Evolutionary conservation across 768 basidiomycete species (phyloP), one percentile per base, ranked within the genome.

Genomic region (Leccinum boreale): DNA sequence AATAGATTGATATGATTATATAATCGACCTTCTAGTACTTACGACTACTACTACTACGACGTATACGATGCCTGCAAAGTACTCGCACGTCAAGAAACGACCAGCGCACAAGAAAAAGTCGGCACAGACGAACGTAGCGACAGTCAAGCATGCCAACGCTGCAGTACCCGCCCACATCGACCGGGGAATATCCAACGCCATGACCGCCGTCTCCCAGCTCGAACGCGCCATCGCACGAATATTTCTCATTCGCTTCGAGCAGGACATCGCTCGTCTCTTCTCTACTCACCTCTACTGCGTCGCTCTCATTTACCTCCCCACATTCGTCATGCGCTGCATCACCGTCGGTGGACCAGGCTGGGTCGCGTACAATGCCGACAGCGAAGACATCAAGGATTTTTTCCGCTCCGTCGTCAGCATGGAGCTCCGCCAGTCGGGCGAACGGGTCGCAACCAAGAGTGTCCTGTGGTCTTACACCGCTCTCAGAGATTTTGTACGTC

Each of bases 391-490:
- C 67, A 89, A 87, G 59, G 87, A 90, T 64, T 89, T 87, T 68
- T 84, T 89, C 70, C 78, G 88, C 17, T 78, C 83, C 1, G 81
- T 80, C 49, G 82, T 90, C 59, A 80, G 79, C 58, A 89, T 90
- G 87, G 88, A 90, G 67, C 79, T 90, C 71, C 79, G 89, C 28
- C 86, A 90, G 70, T 85, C 86, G 0, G 89, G 88, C 17, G 88
- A 90, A 62, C 79, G 88, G 29, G 86, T 89, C 19, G 89, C 89
- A 8, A 89, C 88, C 8, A 90, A 89, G 78, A 87, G 85, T 63
- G 85, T 89, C 19, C 72, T 90, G 55, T 90, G 88, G 88, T 86
- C 85, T 1, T 90, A 90, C 70, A 90, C 89, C 2, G 88, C 86
- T 31, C 73, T 90, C 28, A 74, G 88, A 56, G 85, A 90, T 72